Evolutionary conservation across 1,284 basidiomycete genomes (phyloP).

Genomic region (Volvariella volvacea): DNA sequence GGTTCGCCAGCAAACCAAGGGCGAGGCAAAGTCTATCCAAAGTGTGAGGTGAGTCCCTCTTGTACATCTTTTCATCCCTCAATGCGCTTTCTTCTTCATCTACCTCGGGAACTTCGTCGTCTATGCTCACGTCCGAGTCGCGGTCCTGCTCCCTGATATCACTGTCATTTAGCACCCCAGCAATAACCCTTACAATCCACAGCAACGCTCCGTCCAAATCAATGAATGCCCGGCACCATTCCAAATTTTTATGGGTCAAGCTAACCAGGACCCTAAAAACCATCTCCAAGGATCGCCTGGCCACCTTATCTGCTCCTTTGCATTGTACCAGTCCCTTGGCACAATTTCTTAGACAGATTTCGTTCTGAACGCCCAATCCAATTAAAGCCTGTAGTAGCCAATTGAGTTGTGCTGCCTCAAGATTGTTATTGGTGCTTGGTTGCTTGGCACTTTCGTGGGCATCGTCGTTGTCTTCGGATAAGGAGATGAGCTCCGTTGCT

Average conservation of each 20-base stretch:
- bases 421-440: conserved; percentile 14
- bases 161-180: conserved; percentile 16
- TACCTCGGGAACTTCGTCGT: conserved; percentile 13
- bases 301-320: conserved; percentile 18
- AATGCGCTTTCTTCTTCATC: conserved; percentile 12
- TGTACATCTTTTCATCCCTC: conserved; percentile 12
- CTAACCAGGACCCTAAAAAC: conserved; percentile 61
- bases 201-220: conserved; percentile 36
- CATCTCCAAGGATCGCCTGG: conserved; percentile 45
- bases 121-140: conserved; percentile 8
- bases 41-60: conserved; percentile 22
- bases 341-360: conserved; percentile 7
- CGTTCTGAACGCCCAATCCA: conserved; percentile 36
- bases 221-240: conserved; percentile 47
- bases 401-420: conserved; percentile 27
- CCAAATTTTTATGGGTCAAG: conserved; percentile 51
- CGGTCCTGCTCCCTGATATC: conserved; percentile 14
- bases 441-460: conserved; percentile 8
- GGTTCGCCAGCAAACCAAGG: conserved; percentile 64
- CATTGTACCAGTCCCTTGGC: background rate
- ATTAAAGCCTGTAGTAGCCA: conserved; percentile 42
- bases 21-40: conserved; percentile 65
- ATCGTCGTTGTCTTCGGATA: conserved; percentile 8
- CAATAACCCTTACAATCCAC: conserved; percentile 38
- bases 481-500: background rate